Base-by-base conservation (phyloP, 2,329 filamentous ascomycete genomes). In the Plectosphaerella cucumerina region DNA sequence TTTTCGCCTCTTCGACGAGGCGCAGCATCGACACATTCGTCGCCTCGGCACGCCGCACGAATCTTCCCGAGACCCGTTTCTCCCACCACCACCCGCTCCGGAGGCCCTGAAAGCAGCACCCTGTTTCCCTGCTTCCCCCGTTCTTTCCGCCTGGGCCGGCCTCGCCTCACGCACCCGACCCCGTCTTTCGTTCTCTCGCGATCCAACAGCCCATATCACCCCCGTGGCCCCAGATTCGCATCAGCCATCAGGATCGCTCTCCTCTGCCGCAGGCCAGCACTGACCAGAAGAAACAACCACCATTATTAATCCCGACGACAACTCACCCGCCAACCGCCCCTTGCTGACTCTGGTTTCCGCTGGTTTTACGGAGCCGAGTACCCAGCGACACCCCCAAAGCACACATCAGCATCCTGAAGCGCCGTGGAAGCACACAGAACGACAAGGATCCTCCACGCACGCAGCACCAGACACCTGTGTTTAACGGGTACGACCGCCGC, bases 401-500 rank as follows among this genome's bases (percentile, higher is more conserved):
- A 17, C 39, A 42, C 39, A 12, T 18, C 35, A n/a, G n/a, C n/a
- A n/a, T n/a, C 39, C 39, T 42, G 39, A 42, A 42, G 39, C 39
- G 39, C 39, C 39, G 39, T 42, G 39, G 39, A 42, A 42, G 10
- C 39, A 42, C 39, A 42, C 39, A 11, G 39, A 42, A 42, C 39
- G 39, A 42, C 39, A 42, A 18, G 39, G 39, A 42, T 42, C 8
- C 39, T 42, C 39, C 39, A 42, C 39, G 39, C 39, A n/a, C n/a
- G n/a, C n/a, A n/a, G n/a, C n/a, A 42, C 39, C 17, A 18, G n/a
- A 42, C 39, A 42, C 39, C 17, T 42, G 39, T 31, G 35, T 18
- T 6, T 6, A n/a, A 42, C 39, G 45, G 45, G 45, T 47, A 22
- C 35, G 45, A 47, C 45, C 45, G 45, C 34, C 22, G 34, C 45